phyloP scores from a whole-genome alignment of 139 green algal species.

The Volvox africanus region DNA sequence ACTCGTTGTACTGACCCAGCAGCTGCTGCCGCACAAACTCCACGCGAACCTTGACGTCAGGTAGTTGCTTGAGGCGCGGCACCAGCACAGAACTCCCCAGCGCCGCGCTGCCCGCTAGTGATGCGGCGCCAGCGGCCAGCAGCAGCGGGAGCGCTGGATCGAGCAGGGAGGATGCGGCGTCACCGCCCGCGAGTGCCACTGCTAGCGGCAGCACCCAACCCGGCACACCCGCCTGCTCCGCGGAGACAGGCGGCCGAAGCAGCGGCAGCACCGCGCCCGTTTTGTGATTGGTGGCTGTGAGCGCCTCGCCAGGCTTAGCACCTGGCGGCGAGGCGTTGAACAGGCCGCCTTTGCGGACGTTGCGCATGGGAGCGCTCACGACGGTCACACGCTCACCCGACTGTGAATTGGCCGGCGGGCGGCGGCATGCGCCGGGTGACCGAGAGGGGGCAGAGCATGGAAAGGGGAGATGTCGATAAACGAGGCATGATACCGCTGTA shows the following conservation, averaged over 20 bases:
- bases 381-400: conserved; percentile 84
- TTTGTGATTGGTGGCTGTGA: conserved; percentile 86
- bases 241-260: conserved; percentile 69
- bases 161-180: conserved; percentile 84
- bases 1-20: conserved; percentile 77
- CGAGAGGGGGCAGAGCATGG: no score
- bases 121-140: conserved; percentile 59
- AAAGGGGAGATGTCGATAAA: no score
- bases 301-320: conserved; percentile 82
- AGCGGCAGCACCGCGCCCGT: conserved; percentile 65
- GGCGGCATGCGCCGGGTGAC: no score
- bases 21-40: conserved; percentile 84
- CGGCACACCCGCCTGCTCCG: conserved; percentile 60
- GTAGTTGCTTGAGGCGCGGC: conserved; percentile 88
- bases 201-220: conserved; percentile 80
- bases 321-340: conserved; percentile 75
- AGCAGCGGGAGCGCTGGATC: conserved; percentile 83
- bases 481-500: no score
- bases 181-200: conserved; percentile 75
- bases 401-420: neutral
- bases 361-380: conserved; percentile 72
- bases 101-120: conserved; percentile 54
- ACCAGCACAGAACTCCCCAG: conserved; percentile 76
- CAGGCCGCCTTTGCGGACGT: conserved; percentile 56
- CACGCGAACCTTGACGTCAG: conserved; percentile 47